These are phyloP conservation scores for Actinidia chinensis DNA, from an alignment of 179 eudicot species.

Conservation along the genomic window DNA sequence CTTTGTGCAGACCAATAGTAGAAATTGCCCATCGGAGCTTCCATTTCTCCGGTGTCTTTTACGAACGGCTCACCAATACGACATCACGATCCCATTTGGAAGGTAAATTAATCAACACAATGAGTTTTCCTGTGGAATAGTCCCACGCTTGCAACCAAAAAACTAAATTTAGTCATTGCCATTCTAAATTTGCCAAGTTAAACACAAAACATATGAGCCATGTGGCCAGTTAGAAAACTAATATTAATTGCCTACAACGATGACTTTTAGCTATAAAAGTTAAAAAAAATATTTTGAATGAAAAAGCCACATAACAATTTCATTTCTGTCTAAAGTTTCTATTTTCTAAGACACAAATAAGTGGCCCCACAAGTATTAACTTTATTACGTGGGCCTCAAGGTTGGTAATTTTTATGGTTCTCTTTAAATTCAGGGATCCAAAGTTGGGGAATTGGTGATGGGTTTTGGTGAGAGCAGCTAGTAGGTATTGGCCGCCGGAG, in stretches of 20 bases:
- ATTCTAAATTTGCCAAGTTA: not conserved
- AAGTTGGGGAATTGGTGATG: conserved; percentile 99
- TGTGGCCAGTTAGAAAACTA: too few relatives aligned
- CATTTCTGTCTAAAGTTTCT: too few relatives aligned
- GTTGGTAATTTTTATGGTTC: not conserved
- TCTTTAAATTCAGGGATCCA: conserved; percentile 62
- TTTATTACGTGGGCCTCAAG: not conserved
- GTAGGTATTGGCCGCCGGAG: conserved; percentile 98
- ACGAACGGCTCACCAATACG: conserved; percentile 55
- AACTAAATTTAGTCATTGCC: too few relatives aligned
- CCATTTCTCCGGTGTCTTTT: conserved; percentile 84
- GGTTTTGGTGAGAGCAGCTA: conserved; percentile 74
- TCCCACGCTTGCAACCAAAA: too few relatives aligned
- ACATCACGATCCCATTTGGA: conserved; percentile 88
- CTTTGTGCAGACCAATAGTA: conserved; percentile 80
- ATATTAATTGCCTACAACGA: too few relatives aligned
- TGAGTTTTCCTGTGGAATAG: too few relatives aligned
- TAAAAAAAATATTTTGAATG: not conserved
- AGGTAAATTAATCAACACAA: conserved; percentile 55
- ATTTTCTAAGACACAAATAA: too few relatives aligned
- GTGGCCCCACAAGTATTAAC: too few relatives aligned
- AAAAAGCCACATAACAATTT: too few relatives aligned
- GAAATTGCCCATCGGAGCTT: conserved; percentile 94
- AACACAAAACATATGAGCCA: not conserved
- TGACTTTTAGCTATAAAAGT: too few relatives aligned